A percentile compares a stretch with the other conserved stretches of the same genome.
These are phyloP conservation scores for Ampelomyces quisqualis DNA, from an alignment of 2,329 filamentous ascomycete species.

Conservation along the genomic window DNA sequence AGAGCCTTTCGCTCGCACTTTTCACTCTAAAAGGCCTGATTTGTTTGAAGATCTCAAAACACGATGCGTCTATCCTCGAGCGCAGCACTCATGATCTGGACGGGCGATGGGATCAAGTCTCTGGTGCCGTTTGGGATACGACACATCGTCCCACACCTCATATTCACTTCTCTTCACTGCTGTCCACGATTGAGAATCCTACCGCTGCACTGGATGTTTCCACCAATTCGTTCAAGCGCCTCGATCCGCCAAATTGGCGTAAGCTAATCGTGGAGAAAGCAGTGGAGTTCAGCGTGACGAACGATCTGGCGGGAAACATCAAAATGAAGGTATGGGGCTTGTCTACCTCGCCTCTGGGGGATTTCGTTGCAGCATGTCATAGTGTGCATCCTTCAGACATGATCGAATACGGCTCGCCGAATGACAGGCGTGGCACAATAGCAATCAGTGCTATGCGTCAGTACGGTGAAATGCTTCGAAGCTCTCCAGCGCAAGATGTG, in stretches of 20 bases:
- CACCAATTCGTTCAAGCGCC: constrained; percentile 7
- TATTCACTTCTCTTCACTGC: constrained; percentile 43
- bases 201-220: constrained; percentile 36
- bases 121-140: constrained; percentile 40
- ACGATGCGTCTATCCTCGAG: constrained; percentile 25
- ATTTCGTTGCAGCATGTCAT: constrained; percentile 52
- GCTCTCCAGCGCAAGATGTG: constrained; percentile 20
- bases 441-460: constrained; percentile 26
- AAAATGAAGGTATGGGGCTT: constrained; percentile 58
- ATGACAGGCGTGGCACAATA: constrained; percentile 48
- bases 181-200: constrained; percentile 37
- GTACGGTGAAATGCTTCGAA: constrained; percentile 17
- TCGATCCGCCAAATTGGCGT: constrained; percentile 42
- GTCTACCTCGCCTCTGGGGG: constrained; percentile 49
- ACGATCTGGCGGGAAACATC: constrained; percentile 53
- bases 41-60: constrained; percentile 25
- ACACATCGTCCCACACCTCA: constrained; percentile 14
- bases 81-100: constrained; percentile 39
- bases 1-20: constrained; percentile 28
- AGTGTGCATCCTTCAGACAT: constrained; percentile 59
- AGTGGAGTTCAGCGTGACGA: constrained; percentile 50
- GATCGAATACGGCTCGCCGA: constrained; percentile 56
- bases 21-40: constrained; percentile 35
- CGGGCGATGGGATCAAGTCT: constrained; percentile 46
- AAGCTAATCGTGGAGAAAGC: constrained; percentile 42